Evolutionary conservation across 164 flowering plant species (phyloP).

Genomic region (Vitis vinifera): ASM3070453v1 NC_081806.1:15104001-15104500

Average conservation of each 20-base stretch:
- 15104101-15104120: neutral
- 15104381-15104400: neutral
- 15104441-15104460: neutral
- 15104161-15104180: neutral
- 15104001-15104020: neutral
- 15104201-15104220: constrained; percentile 1
- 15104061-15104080: too few species aligned
- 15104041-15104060: neutral
- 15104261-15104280: constrained; percentile 91
- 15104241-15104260: neutral
- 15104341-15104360: constrained; percentile 72
- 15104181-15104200: too few species aligned
- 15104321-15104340: constrained; percentile 97
- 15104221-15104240: neutral
- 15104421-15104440: neutral
- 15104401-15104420: neutral
- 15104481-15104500: too few species aligned
- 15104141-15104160: too few species aligned
- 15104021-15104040: neutral
- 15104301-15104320: constrained; percentile 82
- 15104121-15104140: neutral
- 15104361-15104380: neutral
- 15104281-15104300: constrained; percentile 66
- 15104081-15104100: neutral
- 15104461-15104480: neutral